Conservation (phyloP, 2,329 filamentous ascomycete genomes). For the Paraphaeosphaeria minitans region DNA sequence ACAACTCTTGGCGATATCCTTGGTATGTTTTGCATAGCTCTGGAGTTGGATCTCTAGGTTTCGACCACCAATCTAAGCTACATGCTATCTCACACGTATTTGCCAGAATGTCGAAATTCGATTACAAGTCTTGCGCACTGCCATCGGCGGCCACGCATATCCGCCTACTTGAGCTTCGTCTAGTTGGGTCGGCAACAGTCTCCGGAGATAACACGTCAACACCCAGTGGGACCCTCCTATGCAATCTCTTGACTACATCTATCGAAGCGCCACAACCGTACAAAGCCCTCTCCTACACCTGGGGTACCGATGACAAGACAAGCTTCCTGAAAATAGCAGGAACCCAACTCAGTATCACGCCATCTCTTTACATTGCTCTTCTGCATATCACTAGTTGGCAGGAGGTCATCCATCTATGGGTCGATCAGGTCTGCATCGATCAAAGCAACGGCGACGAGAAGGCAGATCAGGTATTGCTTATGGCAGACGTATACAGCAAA, state of each 20-base stretch:
- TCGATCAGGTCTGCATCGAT: conserved; percentile 39
- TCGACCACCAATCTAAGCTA: background rate
- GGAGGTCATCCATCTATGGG: conserved; percentile 23
- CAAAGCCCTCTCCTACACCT: background rate
- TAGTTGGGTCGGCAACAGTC: background rate
- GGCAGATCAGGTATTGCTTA: conserved; percentile 29
- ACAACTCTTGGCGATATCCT: too few relatives aligned
- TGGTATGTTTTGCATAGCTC: too few relatives aligned
- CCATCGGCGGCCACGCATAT: background rate
- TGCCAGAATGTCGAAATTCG: background rate
- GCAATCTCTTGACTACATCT: background rate
- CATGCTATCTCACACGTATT: background rate
- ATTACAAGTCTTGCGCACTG: background rate
- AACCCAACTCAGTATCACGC: conserved; percentile 4
- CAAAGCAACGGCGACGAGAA: conserved; percentile 30
- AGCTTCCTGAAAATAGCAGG: background rate
- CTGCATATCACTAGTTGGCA: conserved; percentile 8
- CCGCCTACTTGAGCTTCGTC: background rate
- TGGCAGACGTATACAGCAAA: conserved; percentile 33
- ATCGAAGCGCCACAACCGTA: background rate
- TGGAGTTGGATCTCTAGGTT: background rate
- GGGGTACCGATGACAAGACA: background rate
- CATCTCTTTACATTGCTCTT: conserved; percentile 9
- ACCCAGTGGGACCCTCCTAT: background rate
- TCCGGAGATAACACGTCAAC: background rate